A percentile compares a stretch with the other conserved stretches of the same genome.
Conservation (phyloP, 768 basidiomycete species). For the Leccinum subgranulosum region DNA sequence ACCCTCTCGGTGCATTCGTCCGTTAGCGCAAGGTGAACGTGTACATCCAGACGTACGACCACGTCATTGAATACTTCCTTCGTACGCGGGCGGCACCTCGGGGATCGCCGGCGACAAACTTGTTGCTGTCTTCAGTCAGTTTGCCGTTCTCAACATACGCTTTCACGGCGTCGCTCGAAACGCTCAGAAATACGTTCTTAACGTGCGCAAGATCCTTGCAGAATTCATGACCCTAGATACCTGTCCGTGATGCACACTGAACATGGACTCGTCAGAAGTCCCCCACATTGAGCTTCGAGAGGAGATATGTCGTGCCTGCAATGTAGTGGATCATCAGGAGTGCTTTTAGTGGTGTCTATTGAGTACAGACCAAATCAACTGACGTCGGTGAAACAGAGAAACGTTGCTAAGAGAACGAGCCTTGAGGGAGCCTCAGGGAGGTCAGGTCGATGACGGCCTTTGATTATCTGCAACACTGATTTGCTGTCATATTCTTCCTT, state of each 20-base stretch:
- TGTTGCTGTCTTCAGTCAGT: neutral
- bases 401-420: constrained; percentile 36
- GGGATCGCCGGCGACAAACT: constrained; percentile 38
- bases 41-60: too few relatives aligned
- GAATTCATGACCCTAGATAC: constrained; percentile 85
- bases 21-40: neutral
- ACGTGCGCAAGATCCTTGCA: constrained; percentile 91
- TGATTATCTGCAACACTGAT: too few relatives aligned
- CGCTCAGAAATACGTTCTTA: constrained; percentile 76
- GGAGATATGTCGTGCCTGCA: constrained; percentile 76
- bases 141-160: constrained; percentile 51
- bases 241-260: constrained; percentile 94
- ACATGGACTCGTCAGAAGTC: constrained; percentile 81
- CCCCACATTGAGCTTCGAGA: constrained; percentile 95
- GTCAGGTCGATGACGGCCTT: constrained; percentile 92
- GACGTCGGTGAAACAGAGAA: constrained; percentile 6
- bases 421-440: constrained; percentile 76
- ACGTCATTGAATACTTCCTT: constrained; percentile 62
- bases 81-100: constrained; percentile 60
- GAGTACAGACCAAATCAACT: neutral
- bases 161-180: constrained; percentile 82
- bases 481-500: too few relatives aligned
- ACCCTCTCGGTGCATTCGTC: neutral
- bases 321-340: constrained; percentile 95
- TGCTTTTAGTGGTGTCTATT: constrained; percentile 89